Evolutionary conservation across 345 rosid species (phyloP).

Genomic region (Arabidopsis suecica): DNA sequence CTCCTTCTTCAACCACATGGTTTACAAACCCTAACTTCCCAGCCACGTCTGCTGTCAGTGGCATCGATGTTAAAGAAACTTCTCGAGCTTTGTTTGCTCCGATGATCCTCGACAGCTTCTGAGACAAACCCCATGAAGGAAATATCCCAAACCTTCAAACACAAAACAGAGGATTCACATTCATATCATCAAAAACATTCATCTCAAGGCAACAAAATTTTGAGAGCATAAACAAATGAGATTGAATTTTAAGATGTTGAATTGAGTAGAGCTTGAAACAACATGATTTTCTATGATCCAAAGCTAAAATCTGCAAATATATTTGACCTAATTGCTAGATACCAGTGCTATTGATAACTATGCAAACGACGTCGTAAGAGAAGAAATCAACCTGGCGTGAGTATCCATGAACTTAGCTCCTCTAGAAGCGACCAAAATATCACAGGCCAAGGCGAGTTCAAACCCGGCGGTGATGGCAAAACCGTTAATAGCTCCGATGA

Average conservation of each 20-base stretch:
- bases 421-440: slow-evolving; percentile 72
- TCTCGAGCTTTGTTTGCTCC: slow-evolving; percentile 88
- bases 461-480: slow-evolving; percentile 93
- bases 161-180: background rate
- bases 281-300: background rate
- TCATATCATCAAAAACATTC: slow-evolving; percentile 9
- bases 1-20: slow-evolving; percentile 75
- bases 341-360: no score
- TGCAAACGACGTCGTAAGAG: slow-evolving; percentile 7
- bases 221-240: no score
- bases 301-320: background rate
- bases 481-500: slow-evolving; percentile 88
- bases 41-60: slow-evolving; percentile 81
- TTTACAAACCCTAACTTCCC: slow-evolving; percentile 86
- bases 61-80: slow-evolving; percentile 67
- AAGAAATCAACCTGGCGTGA: slow-evolving; percentile 63
- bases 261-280: background rate
- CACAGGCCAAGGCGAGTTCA: slow-evolving; percentile 90
- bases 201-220: background rate
- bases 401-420: slow-evolving; percentile 87
- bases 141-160: slow-evolving; percentile 80
- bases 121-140: slow-evolving; percentile 98
- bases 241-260: background rate
- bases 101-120: slow-evolving; percentile 78
- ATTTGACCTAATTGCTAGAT: slow-evolving; percentile 4